Base-by-base conservation (phyloP, 805 yeast genomes). In the Sugiyamaella qingdaonensis region DNA sequence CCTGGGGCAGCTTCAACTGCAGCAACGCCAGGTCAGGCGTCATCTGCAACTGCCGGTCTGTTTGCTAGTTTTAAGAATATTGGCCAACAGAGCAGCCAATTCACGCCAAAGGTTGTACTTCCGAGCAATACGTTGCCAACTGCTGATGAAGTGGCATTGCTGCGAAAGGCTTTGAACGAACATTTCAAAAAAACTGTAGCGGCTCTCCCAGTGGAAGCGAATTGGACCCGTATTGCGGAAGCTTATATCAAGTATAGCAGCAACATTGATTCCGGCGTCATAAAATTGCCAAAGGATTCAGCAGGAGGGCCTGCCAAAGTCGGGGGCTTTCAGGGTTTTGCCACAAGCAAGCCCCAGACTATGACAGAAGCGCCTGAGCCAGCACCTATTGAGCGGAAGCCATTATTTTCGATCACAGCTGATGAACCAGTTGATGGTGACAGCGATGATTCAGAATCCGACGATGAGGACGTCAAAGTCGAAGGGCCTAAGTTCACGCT, bases 121-220 rank as follows among this genome's bases (percentile, higher is more conserved):
- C 46, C 16, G 14, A 21, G 19, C 13, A 35, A 48, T 34, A 43
- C 24, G 32, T 19, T 27, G 3, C 48, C 47, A 29, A 16, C 46
- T 16, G 27, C 43, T 39, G 21, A 27, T 34, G 39, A 34, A 5
- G 32, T 14, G 36, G 46, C 24, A 29, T 16, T 58, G 34, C 55
- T 47, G 33, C 36, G 83, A 36, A 80, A 77, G 60, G 91, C 95
- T 1, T 72, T 88, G 63, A 86, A 86, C 64, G 75, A 77, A 9
- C 80, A 76, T 51, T 83, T 88, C 59, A 68, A 76, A 31, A 73
- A 73, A 13, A 73, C 82, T 31, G 64, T 88, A 32, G 16, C 44
- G 9, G 29, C 46, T 18, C 49, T 56, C 11, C 33, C 34, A 31
- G 44, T 44, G 16, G 35, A 36, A 10, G 51, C 57, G 39, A 79